Conservation (phyloP, 495 filamentous ascomycete genomes). For the Rusavskia elegans region DNA sequence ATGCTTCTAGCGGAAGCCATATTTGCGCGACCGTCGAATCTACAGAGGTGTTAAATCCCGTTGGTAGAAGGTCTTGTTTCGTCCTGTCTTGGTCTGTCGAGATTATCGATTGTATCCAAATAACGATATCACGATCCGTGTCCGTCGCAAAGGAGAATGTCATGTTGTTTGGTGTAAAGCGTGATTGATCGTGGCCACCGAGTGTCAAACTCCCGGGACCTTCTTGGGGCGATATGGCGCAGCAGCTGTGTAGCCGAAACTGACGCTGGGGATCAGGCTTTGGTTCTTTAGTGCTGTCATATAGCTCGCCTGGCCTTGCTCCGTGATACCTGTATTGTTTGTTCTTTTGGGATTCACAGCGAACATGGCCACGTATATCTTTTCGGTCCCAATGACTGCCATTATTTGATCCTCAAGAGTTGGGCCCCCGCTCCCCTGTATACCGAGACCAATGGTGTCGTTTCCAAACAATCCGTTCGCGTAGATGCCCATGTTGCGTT, state of each 20-base stretch:
- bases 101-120: slow-evolving; percentile 30
- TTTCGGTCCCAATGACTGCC: slow-evolving; percentile 25
- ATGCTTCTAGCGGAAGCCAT: slow-evolving; percentile 37
- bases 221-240: slow-evolving; percentile 35
- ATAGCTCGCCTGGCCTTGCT: slow-evolving; percentile 30
- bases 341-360: slow-evolving; percentile 34
- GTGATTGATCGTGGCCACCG: slow-evolving; percentile 38
- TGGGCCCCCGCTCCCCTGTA: slow-evolving; percentile 22
- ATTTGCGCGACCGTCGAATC: slow-evolving; percentile 39
- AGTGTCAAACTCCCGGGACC: slow-evolving; percentile 37
- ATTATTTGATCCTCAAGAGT: slow-evolving; percentile 30
- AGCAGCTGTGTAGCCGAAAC: slow-evolving; percentile 41
- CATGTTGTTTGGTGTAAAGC: slow-evolving; percentile 31
- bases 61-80: slow-evolving; percentile 5
- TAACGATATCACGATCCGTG: slow-evolving; percentile 31
- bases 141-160: slow-evolving; percentile 33
- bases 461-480: slow-evolving; percentile 29
- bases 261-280: slow-evolving; percentile 30
- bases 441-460: slow-evolving; percentile 35
- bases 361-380: slow-evolving; percentile 38
- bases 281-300: slow-evolving; percentile 30
- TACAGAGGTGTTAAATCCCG: slow-evolving; percentile 21
- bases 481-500: slow-evolving; percentile 26
- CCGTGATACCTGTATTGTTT: slow-evolving; percentile 29
- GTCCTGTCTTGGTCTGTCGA: slow-evolving; percentile 16